Percentiles rank a stretch among this genome's conserved stretches.
These are phyloP conservation scores for Cytidiella melzeri DNA, from an alignment of 768 basidiomycete species.

Conservation along the genomic window DNA sequence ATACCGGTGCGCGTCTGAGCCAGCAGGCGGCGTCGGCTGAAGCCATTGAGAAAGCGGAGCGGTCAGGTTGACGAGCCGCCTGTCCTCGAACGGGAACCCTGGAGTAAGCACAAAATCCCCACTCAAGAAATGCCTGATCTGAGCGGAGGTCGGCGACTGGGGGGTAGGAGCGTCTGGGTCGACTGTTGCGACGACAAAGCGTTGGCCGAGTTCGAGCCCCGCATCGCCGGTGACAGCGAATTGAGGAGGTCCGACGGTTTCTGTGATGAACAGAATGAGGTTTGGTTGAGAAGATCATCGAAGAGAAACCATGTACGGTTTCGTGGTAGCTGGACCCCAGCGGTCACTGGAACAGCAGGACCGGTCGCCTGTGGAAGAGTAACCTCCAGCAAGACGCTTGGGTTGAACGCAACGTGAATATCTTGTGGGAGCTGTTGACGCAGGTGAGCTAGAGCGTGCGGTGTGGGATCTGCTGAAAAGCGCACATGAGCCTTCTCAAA, in stretches of 20 bases:
- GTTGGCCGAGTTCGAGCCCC: conserved; percentile 9
- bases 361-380: conserved; percentile 32
- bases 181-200: conserved; percentile 27
- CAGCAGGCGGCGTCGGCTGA: conserved; percentile 26
- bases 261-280: background rate
- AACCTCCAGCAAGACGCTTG: conserved; percentile 30
- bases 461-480: background rate
- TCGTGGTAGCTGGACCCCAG: conserved; percentile 24
- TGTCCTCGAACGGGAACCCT: conserved; percentile 4
- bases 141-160: conserved; percentile 20
- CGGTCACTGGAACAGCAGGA: conserved; percentile 27
- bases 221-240: conserved; percentile 9
- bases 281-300: background rate
- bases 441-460: background rate
- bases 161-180: conserved; percentile 31
- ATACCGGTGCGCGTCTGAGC: conserved; percentile 29
- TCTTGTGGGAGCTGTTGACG: conserved; percentile 32
- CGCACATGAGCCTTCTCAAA: conserved; percentile 12
- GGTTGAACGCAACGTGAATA: conserved; percentile 34
- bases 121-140: conserved; percentile 27
- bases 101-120: conserved; percentile 19
- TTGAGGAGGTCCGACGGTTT: conserved; percentile 13
- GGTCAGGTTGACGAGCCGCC: conserved; percentile 23
- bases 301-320: conserved; percentile 7
- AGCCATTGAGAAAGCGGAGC: conserved; percentile 26